Evolutionary conservation across 163 green algal genomes (phyloP).

Genomic region (Scenedesmus sp.): DNA sequence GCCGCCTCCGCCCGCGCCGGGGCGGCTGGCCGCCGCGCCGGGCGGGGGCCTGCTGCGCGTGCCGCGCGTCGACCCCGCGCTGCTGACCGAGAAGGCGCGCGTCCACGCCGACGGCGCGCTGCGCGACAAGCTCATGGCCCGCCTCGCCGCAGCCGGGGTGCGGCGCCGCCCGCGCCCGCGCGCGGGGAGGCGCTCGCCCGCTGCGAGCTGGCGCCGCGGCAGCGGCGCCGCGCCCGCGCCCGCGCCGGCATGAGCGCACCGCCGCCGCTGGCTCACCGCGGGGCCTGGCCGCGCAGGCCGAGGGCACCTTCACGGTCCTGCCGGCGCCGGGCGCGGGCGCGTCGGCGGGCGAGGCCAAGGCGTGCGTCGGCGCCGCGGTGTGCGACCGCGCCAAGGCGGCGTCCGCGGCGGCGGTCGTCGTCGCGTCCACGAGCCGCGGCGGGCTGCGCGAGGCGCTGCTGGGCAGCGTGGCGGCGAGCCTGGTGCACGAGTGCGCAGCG

Average conservation of each 20-base stretch:
- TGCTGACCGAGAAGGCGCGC: conserved; percentile 7
- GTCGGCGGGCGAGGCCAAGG: background rate
- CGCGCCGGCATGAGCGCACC: no score
- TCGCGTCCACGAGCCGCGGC: conserved; percentile 9
- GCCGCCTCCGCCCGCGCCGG: background rate
- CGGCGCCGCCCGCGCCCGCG: no score
- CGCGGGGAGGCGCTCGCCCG: no score
- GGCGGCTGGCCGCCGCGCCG: conserved; percentile 8
- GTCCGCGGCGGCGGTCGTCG: conserved; percentile 16
- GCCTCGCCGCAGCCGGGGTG: conserved; percentile 14
- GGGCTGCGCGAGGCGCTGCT: conserved; percentile 18
- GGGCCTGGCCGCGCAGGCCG: background rate
- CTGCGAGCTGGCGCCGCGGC: no score
- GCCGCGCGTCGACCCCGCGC: conserved; percentile 9
- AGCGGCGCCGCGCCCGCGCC: no score
- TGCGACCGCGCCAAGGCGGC: conserved; percentile 2
- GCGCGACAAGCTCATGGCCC: conserved; percentile 7
- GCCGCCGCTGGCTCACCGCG: background rate
- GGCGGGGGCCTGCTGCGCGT: conserved; percentile 30
- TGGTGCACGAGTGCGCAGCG: conserved; percentile 22
- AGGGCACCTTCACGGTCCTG: conserved; percentile 1
- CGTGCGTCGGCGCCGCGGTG: background rate
- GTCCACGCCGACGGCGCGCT: background rate
- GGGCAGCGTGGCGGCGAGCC: background rate
- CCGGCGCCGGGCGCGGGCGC: background rate